Percentiles rank a stretch among this genome's conserved stretches.
Evolutionary conservation across 257 asterid genomes (phyloP).

Genomic region (Solanum clarkiae): DNA sequence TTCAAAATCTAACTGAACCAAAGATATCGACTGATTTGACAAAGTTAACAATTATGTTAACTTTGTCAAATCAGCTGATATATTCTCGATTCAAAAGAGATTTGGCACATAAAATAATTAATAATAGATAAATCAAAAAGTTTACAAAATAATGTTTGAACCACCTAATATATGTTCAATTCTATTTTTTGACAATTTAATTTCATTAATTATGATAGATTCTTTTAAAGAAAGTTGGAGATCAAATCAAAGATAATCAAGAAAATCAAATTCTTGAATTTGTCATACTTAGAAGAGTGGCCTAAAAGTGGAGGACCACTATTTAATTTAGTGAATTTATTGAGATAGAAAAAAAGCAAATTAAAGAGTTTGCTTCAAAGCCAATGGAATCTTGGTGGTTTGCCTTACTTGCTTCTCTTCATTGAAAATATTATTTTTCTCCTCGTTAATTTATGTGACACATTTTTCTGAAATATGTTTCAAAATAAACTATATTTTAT

Average conservation of each 20-base stretch:
- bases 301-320: neutral
- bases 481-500: neutral
- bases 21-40: too few species aligned
- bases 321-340: neutral
- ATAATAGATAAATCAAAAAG: too few species aligned
- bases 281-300: neutral
- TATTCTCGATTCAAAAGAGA: too few species aligned
- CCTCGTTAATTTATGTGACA: neutral
- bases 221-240: neutral
- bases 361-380: constrained; percentile 5
- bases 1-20: too few species aligned
- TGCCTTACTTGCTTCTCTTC: neutral
- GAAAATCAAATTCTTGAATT: neutral
- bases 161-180: too few species aligned
- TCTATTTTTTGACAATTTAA: neutral
- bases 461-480: neutral
- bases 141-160: too few species aligned
- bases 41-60: too few species aligned
- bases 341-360: neutral
- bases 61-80: too few species aligned
- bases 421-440: neutral
- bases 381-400: constrained; percentile 7
- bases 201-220: neutral
- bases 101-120: too few species aligned
- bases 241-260: neutral